phyloP scores from a whole-genome alignment of 768 basidiomycete species.

The Kwoniella heveanensis region DNA sequence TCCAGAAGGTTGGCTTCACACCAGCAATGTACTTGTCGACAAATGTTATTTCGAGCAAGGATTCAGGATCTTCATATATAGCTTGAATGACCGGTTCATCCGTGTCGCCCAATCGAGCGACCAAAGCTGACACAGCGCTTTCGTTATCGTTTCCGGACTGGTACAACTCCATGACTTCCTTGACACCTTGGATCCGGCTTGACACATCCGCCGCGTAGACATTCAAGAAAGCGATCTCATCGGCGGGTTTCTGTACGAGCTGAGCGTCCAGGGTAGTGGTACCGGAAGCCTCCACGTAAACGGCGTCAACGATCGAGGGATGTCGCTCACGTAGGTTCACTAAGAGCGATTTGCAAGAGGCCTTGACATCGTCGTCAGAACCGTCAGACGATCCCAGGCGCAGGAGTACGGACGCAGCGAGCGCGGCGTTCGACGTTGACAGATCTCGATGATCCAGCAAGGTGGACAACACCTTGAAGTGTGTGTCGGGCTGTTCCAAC shows the following conservation, averaged over 20 bases:
- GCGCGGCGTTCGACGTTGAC: slow-evolving; percentile 19
- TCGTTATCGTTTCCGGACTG: slow-evolving; percentile 9
- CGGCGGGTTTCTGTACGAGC: slow-evolving; percentile 16
- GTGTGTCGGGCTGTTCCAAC: slow-evolving; percentile 15
- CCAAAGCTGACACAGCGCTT: slow-evolving; percentile 65
- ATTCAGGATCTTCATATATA: slow-evolving; percentile 64
- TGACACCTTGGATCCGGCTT: slow-evolving; percentile 65
- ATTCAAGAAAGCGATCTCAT: slow-evolving; percentile 33
- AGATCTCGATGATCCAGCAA: slow-evolving; percentile 21
- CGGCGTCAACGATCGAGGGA: slow-evolving; percentile 34
- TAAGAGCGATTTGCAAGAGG: slow-evolving; percentile 25
- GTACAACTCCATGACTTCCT: slow-evolving; percentile 18
- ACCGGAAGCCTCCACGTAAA: slow-evolving; percentile 19
- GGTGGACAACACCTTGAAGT: slow-evolving; percentile 12
- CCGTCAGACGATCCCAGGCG: slow-evolving; percentile 13
- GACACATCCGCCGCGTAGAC: slow-evolving; percentile 64
- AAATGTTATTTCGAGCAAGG: slow-evolving; percentile 58
- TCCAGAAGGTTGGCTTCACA: slow-evolving; percentile 30
- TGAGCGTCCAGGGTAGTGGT: slow-evolving; percentile 9
- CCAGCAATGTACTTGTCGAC: slow-evolving; percentile 39
- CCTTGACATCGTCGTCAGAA: slow-evolving; percentile 11
- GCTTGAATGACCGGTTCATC: slow-evolving; percentile 66
- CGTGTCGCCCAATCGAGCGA: slow-evolving; percentile 71
- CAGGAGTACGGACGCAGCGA: slow-evolving; percentile 21
- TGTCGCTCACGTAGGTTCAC: slow-evolving; percentile 39